phyloP scores from a whole-genome alignment of 2,329 filamentous ascomycete species.

The Verticillium dahliae region DNA sequence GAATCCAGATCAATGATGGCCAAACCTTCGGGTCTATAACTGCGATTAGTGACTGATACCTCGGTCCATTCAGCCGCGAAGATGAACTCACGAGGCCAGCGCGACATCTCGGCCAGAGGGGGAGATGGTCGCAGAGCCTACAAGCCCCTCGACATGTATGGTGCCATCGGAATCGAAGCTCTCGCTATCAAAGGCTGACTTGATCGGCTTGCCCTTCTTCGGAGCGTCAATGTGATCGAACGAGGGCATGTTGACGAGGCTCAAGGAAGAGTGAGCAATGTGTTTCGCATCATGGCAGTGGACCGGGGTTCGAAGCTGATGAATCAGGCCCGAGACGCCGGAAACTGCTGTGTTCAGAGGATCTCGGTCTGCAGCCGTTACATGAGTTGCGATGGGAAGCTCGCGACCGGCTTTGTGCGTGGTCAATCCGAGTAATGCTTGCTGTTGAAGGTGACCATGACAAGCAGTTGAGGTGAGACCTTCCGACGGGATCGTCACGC shows the following conservation, averaged over 20 bases:
- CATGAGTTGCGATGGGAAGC: not conserved
- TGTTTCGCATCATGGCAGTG: not conserved
- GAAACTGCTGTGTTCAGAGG: not conserved
- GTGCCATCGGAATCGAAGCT: constrained; percentile 82
- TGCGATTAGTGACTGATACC: not conserved
- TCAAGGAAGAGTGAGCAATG: not conserved
- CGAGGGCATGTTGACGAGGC: constrained; percentile 35
- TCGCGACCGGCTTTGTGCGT: not conserved
- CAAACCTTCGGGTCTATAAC: constrained; percentile 65
- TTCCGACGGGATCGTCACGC: not conserved
- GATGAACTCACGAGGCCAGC: constrained; percentile 61
- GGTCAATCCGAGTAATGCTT: not conserved
- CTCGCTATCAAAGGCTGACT: constrained; percentile 73
- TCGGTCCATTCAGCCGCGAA: not conserved
- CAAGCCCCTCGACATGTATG: constrained; percentile 73
- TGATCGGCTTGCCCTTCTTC: constrained; percentile 53
- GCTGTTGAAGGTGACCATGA: not conserved
- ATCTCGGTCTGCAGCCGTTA: not conserved
- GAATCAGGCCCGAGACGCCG: not conserved
- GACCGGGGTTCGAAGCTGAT: not conserved
- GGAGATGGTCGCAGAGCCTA: constrained; percentile 89
- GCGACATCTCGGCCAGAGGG: constrained; percentile 87
- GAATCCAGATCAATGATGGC: constrained; percentile 90
- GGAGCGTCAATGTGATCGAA: constrained; percentile 39
- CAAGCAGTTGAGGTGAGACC: not conserved